Conservation (phyloP, 208 protist species). For the Trypanosoma grayi region DNA sequence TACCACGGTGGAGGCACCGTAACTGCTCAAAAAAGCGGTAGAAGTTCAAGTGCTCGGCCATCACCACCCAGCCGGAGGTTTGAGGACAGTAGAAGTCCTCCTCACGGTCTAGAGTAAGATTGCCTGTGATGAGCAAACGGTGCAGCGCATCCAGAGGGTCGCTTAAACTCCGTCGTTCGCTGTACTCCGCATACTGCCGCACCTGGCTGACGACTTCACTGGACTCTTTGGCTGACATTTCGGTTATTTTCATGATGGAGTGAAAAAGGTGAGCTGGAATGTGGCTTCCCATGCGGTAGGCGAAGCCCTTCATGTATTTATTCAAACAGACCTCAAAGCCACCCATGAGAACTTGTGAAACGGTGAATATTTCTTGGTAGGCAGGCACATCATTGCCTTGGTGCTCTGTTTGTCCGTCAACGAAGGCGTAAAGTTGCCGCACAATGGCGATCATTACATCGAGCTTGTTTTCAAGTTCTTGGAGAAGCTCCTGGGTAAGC, state of each 20-base stretch:
- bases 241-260: slow-evolving; percentile 32
- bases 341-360: slow-evolving; percentile 93
- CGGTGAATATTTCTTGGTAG: slow-evolving; percentile 96
- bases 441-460: slow-evolving; percentile 94
- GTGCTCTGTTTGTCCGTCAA: slow-evolving; percentile 76
- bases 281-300: slow-evolving; percentile 52
- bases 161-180: slow-evolving; percentile 29
- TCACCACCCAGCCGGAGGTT: slow-evolving; percentile 95
- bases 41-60: slow-evolving; percentile 99
- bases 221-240: slow-evolving; percentile 23
- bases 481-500: slow-evolving; percentile 55
- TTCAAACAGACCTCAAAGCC: slow-evolving; percentile 89
- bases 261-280: slow-evolving; percentile 56
- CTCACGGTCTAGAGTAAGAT: slow-evolving; percentile 70
- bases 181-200: slow-evolving; percentile 53
- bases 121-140: slow-evolving; percentile 81
- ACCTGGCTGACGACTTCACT: slow-evolving; percentile 50
- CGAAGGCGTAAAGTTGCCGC: slow-evolving; percentile 95
- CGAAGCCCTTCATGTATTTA: slow-evolving; percentile 51
- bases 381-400: slow-evolving; percentile 96
- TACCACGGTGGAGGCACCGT: slow-evolving; percentile 97
- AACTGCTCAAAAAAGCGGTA: slow-evolving; percentile 99
- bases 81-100: slow-evolving; percentile 90
- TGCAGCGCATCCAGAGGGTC: slow-evolving; percentile 59
- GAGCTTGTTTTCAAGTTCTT: slow-evolving; percentile 94